phyloP scores from a whole-genome alignment of 768 basidiomycete genomes.

The Psilocybe tampanensis region DNA sequence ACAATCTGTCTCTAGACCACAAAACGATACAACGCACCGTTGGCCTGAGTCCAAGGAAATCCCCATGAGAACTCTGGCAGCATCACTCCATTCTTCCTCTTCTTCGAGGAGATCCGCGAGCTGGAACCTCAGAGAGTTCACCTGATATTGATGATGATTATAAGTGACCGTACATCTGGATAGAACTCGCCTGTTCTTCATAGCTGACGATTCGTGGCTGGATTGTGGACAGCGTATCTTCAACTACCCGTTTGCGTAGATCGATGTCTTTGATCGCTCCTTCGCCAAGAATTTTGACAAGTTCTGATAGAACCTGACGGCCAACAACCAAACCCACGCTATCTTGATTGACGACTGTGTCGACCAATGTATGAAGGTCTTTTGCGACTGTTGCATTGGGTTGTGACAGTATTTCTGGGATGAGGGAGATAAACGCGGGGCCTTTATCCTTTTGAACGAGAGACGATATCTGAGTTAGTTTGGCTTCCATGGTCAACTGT shows the following conservation, averaged over 20 bases:
- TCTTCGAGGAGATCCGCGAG: constrained; percentile 88
- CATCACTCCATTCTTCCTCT: constrained; percentile 93
- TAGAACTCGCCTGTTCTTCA: constrained; percentile 81
- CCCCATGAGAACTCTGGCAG: constrained; percentile 89
- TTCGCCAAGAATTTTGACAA: constrained; percentile 69
- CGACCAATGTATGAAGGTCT: constrained; percentile 73
- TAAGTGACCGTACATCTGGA: neutral
- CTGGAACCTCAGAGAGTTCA: constrained; percentile 80
- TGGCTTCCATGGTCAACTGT: constrained; percentile 46
- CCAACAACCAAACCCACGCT: constrained; percentile 84
- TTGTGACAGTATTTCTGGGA: constrained; percentile 65
- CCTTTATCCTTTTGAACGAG: constrained; percentile 87
- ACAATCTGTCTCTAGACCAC: neutral
- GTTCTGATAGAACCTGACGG: constrained; percentile 83
- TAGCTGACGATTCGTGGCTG: constrained; percentile 87
- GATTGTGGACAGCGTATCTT: constrained; percentile 69
- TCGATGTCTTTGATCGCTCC: constrained; percentile 56
- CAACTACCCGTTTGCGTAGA: constrained; percentile 69
- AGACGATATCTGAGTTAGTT: constrained; percentile 60
- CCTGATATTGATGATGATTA: constrained; percentile 44
- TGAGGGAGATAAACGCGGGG: constrained; percentile 68
- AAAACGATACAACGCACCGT: constrained; percentile 49
- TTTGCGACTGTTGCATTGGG: constrained; percentile 45
- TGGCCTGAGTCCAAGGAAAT: constrained; percentile 91
- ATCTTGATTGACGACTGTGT: constrained; percentile 83